Evolutionary conservation across 805 yeast genomes (phyloP), one percentile per base, ranked within the genome.

Genomic region (Danielia reshetovae): DNA sequence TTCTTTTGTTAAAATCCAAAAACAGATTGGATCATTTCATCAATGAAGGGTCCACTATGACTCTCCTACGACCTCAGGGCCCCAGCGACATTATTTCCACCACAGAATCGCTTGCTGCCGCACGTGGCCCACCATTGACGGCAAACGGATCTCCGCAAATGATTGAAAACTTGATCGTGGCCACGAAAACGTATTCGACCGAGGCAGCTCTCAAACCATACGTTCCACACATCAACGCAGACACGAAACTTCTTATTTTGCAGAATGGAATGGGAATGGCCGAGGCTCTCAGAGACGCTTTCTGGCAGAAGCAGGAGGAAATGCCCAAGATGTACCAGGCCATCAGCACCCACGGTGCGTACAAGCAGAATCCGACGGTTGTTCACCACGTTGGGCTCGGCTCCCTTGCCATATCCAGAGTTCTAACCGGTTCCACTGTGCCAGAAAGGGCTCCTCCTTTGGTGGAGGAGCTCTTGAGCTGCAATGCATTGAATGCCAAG

Each of bases 221-320:
- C 34, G 41, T 76, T 14, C 67, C 71, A 1, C 60, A 60, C 35
- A 68, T 90, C 18, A 56, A 60, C 18, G 51, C 62, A 2, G 51
- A 62, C 3, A 72, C 89, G 1, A 78, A 77, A 37, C 55, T 88
- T 3, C 44, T 89, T 29, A 55, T 89, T 15, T 48, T 89, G n/a
- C 97, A 86, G 36, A 86, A 93, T 55, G 98, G 88, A 1, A 70
- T 88, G 68, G 97, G 97, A 7, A 68, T 76, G 27, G 54, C 72
- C 5, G 84, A 73, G 9, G 67, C 70, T 37, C 47, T 86, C 8
- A 54, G 64, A n/a, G 52, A 59, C 2, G 52, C 60, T 15, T 57
- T 77, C 6, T 85, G 90, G 88, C 76, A 76, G 4, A 49, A 58
- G 3, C 27, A 29, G 1, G 33, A 40, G 2, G 47, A 43, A 0